phyloP scores from a whole-genome alignment of 306 rosid species.

The Alnus rubra region DNA sequence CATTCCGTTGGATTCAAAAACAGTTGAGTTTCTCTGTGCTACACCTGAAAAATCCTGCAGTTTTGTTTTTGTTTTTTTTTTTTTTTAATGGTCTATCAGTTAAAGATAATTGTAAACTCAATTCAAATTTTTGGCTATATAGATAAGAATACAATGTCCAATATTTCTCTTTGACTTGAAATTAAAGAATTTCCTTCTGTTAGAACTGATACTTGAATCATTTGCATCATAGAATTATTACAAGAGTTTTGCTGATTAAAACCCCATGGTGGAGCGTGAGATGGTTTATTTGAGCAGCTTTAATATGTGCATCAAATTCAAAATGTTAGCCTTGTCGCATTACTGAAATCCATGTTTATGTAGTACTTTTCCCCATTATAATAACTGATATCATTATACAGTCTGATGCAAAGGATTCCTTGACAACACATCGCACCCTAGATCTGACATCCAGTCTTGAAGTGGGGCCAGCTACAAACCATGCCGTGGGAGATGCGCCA shows the following conservation, averaged over 20 bases:
- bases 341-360: background rate
- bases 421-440: conserved; percentile 60
- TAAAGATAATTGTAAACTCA: background rate
- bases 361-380: background rate
- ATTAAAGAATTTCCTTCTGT: background rate
- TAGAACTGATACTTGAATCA: no score
- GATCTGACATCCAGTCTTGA: conserved; percentile 93
- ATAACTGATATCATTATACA: conserved; percentile 25
- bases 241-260: background rate
- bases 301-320: background rate
- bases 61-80: background rate
- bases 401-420: conserved; percentile 72
- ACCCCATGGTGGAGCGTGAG: background rate
- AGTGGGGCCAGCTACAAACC: conserved; percentile 59
- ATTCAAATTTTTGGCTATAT: background rate
- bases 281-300: background rate
- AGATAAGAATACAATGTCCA: background rate
- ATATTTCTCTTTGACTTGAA: background rate
- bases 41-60: background rate
- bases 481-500: conserved; percentile 48
- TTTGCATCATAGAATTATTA: background rate
- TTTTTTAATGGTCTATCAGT: background rate
- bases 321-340: no score
- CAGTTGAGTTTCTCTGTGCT: conserved; percentile 66
- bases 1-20: conserved; percentile 83